These are phyloP conservation scores for Mediolabrus comicus DNA, from an alignment of 108 stramenopile genomes.

Conservation along the genomic window DNA sequence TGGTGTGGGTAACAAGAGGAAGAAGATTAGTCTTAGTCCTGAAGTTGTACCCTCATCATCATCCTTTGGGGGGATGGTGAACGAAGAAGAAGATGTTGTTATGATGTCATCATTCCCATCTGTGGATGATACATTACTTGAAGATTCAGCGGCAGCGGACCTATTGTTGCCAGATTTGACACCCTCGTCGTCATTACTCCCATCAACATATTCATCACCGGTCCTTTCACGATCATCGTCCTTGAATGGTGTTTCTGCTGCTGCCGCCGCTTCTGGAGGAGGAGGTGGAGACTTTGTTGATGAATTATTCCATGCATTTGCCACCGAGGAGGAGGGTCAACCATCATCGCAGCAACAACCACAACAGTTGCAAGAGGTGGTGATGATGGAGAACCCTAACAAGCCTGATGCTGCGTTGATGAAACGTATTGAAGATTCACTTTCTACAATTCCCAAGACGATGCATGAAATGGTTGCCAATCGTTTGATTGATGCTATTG, in stretches of 20 bases:
- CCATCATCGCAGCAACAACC: conserved; percentile 2
- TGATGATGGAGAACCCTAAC: conserved; percentile 24
- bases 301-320: conserved; percentile 44
- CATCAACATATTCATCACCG: background rate
- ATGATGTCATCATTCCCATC: conserved; percentile 13
- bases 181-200: conserved; percentile 4
- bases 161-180: conserved; percentile 7
- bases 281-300: conserved; percentile 42
- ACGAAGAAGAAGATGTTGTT: conserved; percentile 1
- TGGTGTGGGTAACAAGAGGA: conserved; percentile 18
- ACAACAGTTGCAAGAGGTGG: background rate
- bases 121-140: conserved; percentile 14
- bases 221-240: conserved; percentile 6
- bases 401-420: conserved; percentile 70
- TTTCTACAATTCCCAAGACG: conserved; percentile 65
- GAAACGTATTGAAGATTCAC: conserved; percentile 74
- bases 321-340: conserved; percentile 12
- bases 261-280: conserved; percentile 1
- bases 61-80: background rate
- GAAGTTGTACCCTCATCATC: background rate
- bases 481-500: conserved; percentile 71
- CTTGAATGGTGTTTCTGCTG: background rate
- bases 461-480: conserved; percentile 83
- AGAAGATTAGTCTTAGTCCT: background rate
- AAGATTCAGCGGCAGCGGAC: background rate